Evolutionary conservation across 2,329 filamentous ascomycete species (phyloP).

Genomic region (Alternaria panax): DNA sequence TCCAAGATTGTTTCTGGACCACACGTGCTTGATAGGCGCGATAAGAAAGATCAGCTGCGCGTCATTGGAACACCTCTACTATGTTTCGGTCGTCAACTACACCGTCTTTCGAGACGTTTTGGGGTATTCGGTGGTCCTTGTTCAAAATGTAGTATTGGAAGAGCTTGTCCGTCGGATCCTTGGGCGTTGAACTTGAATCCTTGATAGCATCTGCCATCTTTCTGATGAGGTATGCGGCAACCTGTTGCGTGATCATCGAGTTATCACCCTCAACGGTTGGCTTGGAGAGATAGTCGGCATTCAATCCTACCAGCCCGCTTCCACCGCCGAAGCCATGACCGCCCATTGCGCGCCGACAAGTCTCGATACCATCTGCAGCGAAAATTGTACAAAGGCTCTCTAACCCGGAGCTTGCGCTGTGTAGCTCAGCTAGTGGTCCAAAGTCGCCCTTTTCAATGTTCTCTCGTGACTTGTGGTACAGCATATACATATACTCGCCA

Average conservation of each 20-base stretch:
- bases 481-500: constrained; percentile 59
- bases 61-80: constrained; percentile 56
- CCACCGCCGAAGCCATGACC: constrained; percentile 63
- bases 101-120: constrained; percentile 37
- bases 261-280: constrained; percentile 65
- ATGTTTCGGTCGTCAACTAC: constrained; percentile 50
- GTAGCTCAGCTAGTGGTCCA: constrained; percentile 58
- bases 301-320: constrained; percentile 61
- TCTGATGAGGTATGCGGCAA: constrained; percentile 60
- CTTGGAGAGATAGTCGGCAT: constrained; percentile 61
- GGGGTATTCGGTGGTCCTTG: constrained; percentile 35
- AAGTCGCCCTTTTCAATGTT: constrained; percentile 61
- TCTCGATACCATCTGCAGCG: constrained; percentile 63
- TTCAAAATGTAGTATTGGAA: constrained; percentile 53
- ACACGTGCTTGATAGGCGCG: constrained; percentile 55
- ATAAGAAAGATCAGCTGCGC: constrained; percentile 54
- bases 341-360: constrained; percentile 61
- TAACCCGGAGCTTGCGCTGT: constrained; percentile 62
- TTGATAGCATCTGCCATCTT: constrained; percentile 56
- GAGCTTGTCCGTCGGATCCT: constrained; percentile 52
- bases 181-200: constrained; percentile 40
- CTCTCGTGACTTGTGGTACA: constrained; percentile 56
- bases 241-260: constrained; percentile 65
- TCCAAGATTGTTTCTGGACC: constrained; percentile 58
- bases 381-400: constrained; percentile 63